Evolutionary conservation across 202 grass and related monocot species (phyloP), one percentile per base, ranked within the genome.

Genomic region (Panicum virgatum): DNA sequence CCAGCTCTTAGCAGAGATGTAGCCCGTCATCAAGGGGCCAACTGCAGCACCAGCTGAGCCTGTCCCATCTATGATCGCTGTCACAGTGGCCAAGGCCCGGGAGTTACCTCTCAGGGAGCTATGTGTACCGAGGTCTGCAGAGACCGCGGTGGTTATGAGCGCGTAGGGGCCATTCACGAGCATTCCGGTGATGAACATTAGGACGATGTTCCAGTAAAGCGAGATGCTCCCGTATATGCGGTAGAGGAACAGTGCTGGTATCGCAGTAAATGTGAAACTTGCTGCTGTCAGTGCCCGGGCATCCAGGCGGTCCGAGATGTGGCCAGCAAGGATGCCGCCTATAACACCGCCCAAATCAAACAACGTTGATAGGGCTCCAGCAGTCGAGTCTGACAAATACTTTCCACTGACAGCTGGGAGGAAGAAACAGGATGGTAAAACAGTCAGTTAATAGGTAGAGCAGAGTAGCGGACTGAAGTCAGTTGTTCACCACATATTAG

Each of bases 121-220:
- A 25, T 92, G 90, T 5, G 90, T 89, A 11, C 90, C 90, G 0
- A 92, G 69, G 43, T 92, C 86, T 1, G 86, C 83, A 12, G 86
- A 92, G 30, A 92, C 90, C 2, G 86, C 86, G 1, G 90, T 89
- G 37, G 90, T 92, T 80, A 92, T 92, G 25, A 92, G 50, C 6
- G 90, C 86, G 34, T 86, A 92, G 45, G 90, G 90, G 7, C 90
- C 90, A 57, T 92, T 92, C 10, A 92, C 86, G 27, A 92, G 79
- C 79, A 92, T 77, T 16, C 90, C 90, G 3, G 86, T 70, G 29
- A 92, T 59, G 51, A 89, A 89, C 86, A 92, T 92, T 25, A 92
- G 69, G 12, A 20, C 47, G 7, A 81, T 62, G 70, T 92, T 92
- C 86, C 83, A 89, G 62, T 53, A 88, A 27, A 89, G 67, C 25